A percentile compares a stretch with the other conserved stretches of the same genome.
phyloP scores from a whole-genome alignment of 306 rosid species.

The Pueraria montana region DNA sequence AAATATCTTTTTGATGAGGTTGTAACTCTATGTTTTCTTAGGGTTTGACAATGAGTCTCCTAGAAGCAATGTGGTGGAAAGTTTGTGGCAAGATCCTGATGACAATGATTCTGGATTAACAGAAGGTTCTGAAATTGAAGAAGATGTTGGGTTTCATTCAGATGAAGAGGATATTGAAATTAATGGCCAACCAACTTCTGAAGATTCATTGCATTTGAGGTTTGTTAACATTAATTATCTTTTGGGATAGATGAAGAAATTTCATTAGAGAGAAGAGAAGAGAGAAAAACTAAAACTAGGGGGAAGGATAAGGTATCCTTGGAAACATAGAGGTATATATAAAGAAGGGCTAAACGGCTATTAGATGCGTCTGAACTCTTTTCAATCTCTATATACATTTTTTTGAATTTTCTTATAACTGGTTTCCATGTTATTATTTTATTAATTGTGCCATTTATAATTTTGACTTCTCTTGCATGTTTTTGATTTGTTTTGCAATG shows the following conservation, averaged over 20 bases:
- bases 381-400: slow-evolving; percentile 1
- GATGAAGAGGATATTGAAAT: slow-evolving; percentile 62
- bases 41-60: slow-evolving; percentile 58
- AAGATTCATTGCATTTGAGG: slow-evolving; percentile 63
- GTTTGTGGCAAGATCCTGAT: slow-evolving; percentile 44
- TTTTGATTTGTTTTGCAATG: neutral
- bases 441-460: slow-evolving; percentile 1
- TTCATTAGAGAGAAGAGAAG: slow-evolving; percentile 31
- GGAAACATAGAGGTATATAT: neutral
- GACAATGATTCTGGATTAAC: slow-evolving; percentile 43
- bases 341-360: slow-evolving; percentile 14
- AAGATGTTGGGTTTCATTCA: slow-evolving; percentile 53
- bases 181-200: slow-evolving; percentile 47
- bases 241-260: neutral
- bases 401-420: slow-evolving; percentile 1
- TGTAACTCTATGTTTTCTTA: slow-evolving; percentile 35
- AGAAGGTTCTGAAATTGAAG: slow-evolving; percentile 65
- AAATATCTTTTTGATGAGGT: neutral
- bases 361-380: neutral
- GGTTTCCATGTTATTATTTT: neutral
- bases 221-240: slow-evolving; percentile 45
- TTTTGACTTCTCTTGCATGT: slow-evolving; percentile 15
- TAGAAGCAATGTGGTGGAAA: slow-evolving; percentile 43
- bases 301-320: slow-evolving; percentile 1
- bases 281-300: slow-evolving; percentile 8